Conservation (phyloP, 1,284 basidiomycete genomes). For the Pseudomicrostroma phylloplanum region DNA sequence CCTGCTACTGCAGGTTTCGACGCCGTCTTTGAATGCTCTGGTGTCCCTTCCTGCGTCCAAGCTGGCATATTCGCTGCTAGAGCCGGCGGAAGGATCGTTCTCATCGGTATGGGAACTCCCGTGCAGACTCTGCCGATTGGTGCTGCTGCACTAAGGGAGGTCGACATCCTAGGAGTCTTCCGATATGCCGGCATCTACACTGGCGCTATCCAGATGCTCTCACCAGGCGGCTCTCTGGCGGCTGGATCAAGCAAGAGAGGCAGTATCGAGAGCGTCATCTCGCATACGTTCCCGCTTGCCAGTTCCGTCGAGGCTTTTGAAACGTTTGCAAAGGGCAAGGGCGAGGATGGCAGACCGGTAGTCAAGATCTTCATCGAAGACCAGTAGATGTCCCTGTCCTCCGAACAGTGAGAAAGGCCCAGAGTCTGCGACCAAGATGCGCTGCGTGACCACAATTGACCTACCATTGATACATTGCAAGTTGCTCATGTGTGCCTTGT, state of each 20-base stretch:
- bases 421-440: no score
- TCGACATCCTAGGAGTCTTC: slow-evolving; percentile 89
- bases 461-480: no score
- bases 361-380: slow-evolving; percentile 40
- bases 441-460: no score
- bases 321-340: slow-evolving; percentile 27
- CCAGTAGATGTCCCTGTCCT: no score
- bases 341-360: slow-evolving; percentile 25
- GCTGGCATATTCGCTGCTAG: slow-evolving; percentile 57
- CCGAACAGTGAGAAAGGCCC: no score
- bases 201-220: slow-evolving; percentile 56
- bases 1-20: slow-evolving; percentile 63
- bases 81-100: slow-evolving; percentile 79
- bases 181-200: slow-evolving; percentile 71
- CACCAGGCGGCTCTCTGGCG: slow-evolving; percentile 23
- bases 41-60: slow-evolving; percentile 63
- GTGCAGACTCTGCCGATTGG: slow-evolving; percentile 62
- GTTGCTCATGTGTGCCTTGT: no score
- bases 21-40: slow-evolving; percentile 87
- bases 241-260: slow-evolving; percentile 14
- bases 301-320: slow-evolving; percentile 30
- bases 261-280: slow-evolving; percentile 35
- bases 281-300: slow-evolving; percentile 28
- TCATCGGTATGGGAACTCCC: slow-evolving; percentile 87
- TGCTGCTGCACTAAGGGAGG: slow-evolving; percentile 75